Percentiles rank a stretch among this genome's conserved stretches.
Conservation (phyloP, 2,329 filamentous ascomycete species). For the Hypoxylon sp. region DNA sequence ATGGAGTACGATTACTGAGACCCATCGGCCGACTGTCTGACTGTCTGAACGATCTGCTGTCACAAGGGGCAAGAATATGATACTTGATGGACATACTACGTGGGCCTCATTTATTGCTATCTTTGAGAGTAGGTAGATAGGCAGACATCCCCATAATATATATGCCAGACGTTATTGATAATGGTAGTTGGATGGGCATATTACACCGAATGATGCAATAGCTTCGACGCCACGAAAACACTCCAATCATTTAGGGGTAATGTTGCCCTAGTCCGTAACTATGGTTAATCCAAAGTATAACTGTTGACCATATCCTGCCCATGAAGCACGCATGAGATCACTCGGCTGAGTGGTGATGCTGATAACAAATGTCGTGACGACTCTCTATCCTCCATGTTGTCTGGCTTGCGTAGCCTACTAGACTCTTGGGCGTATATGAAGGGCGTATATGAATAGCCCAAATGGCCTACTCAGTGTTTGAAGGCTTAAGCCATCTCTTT, state of each 20-base stretch:
- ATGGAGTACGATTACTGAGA: background rate
- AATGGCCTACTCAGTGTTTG: background rate
- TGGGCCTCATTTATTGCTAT: background rate
- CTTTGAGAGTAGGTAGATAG: background rate
- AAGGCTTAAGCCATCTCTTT: background rate
- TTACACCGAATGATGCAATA: slow-evolving; percentile 1
- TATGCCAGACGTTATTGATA: background rate
- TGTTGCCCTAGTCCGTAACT: background rate
- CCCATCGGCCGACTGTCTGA: background rate
- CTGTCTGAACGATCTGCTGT: background rate
- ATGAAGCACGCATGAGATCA: slow-evolving; percentile 24
- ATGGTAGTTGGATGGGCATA: background rate
- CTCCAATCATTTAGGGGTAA: background rate
- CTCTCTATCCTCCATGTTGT: slow-evolving; percentile 14
- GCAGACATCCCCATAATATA: background rate
- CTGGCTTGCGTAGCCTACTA: background rate
- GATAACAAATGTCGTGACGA: slow-evolving; percentile 22
- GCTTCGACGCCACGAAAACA: slow-evolving; percentile 13
- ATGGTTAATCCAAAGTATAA: background rate
- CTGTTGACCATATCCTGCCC: background rate
- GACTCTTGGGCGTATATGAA: slow-evolving; percentile 16
- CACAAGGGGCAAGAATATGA: background rate
- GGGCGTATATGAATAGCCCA: no score
- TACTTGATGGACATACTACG: background rate
- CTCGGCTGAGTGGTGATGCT: slow-evolving; percentile 20